Conservation (phyloP, 2,329 filamentous ascomycete species). For the Nothophaeocryptopus gaeumannii region DNA sequence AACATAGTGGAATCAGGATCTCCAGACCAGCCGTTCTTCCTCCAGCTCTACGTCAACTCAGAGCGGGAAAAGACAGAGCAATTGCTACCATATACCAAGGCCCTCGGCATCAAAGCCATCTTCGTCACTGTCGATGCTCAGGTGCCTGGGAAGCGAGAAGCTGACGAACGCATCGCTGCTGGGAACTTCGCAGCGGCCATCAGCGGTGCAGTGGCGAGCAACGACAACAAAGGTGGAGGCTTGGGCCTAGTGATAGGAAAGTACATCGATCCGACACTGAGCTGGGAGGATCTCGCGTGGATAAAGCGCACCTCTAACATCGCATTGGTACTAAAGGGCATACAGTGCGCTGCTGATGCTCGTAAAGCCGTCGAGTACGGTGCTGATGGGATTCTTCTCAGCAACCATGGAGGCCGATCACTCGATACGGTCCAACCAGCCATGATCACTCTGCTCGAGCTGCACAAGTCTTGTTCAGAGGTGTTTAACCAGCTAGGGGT, state of each 20-base stretch:
- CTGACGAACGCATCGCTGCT: conserved; percentile 45
- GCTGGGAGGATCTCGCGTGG: conserved; percentile 61
- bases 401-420: conserved; percentile 53
- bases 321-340: conserved; percentile 62
- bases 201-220: conserved; percentile 47
- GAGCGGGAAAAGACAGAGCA: conserved; percentile 52
- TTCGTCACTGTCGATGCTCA: conserved; percentile 60
- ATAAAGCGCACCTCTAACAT: conserved; percentile 61
- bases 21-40: conserved; percentile 44
- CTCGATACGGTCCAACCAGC: conserved; percentile 51
- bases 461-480: conserved; percentile 60
- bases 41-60: conserved; percentile 62
- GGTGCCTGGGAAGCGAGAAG: conserved; percentile 55
- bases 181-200: conserved; percentile 52
- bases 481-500: conserved; percentile 50
- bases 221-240: conserved; percentile 56
- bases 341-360: conserved; percentile 52
- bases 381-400: conserved; percentile 51
- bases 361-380: conserved; percentile 44
- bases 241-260: conserved; percentile 54
- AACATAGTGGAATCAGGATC: conserved; percentile 25
- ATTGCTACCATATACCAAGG: conserved; percentile 48
- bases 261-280: conserved; percentile 45
- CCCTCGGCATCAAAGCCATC: conserved; percentile 52
- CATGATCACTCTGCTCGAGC: conserved; percentile 59